Conservation (phyloP, 2,329 filamentous ascomycete species). For the Chrysoporthe cubensis region DNA sequence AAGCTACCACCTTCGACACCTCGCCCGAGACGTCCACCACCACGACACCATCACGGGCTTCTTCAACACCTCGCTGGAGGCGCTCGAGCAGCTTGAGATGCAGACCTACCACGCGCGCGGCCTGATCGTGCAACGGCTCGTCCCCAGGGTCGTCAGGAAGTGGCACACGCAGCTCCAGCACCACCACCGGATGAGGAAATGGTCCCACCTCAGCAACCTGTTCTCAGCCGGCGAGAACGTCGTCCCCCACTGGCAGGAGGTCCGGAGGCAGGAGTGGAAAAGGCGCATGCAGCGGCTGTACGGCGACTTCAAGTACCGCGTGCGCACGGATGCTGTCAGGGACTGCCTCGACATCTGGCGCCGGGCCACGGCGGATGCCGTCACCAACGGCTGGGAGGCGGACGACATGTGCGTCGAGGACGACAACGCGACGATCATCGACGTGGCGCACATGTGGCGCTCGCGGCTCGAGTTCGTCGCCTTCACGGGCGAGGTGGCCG, state of each 20-base stretch:
- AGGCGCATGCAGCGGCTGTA: conserved; percentile 33
- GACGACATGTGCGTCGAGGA: conserved; percentile 33
- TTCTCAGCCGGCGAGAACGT: conserved; percentile 20
- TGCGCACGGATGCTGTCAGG: conserved; percentile 33
- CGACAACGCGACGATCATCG: conserved; percentile 33
- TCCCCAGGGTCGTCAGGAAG: conserved; percentile 20
- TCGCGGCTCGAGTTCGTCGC: conserved; percentile 26
- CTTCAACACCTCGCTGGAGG: conserved; percentile 26
- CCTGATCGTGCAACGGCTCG: conserved; percentile 21
- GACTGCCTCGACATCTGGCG: conserved; percentile 35
- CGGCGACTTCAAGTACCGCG: conserved; percentile 33
- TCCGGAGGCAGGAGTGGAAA: conserved; percentile 29
- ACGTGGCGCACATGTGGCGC: conserved; percentile 33
- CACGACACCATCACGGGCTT: conserved; percentile 29
- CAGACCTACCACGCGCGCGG: conserved; percentile 22
- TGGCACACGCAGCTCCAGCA: conserved; percentile 22
- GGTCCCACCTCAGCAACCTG: conserved; percentile 20
- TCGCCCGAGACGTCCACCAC: conserved; percentile 26
- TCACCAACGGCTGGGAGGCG: conserved; percentile 33
- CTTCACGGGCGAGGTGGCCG: conserved; percentile 33
- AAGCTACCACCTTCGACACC: conserved; percentile 22
- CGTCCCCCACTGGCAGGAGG: conserved; percentile 25
- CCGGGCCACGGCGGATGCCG: conserved; percentile 29
- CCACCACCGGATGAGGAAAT: conserved; percentile 17
- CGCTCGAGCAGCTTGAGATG: conserved; percentile 26